Percentiles rank a stretch among this genome's conserved stretches.
These are phyloP conservation scores for Ascocoryne sarcoides DNA, from an alignment of 2,329 filamentous ascomycete species.

Conservation along the genomic window DNA sequence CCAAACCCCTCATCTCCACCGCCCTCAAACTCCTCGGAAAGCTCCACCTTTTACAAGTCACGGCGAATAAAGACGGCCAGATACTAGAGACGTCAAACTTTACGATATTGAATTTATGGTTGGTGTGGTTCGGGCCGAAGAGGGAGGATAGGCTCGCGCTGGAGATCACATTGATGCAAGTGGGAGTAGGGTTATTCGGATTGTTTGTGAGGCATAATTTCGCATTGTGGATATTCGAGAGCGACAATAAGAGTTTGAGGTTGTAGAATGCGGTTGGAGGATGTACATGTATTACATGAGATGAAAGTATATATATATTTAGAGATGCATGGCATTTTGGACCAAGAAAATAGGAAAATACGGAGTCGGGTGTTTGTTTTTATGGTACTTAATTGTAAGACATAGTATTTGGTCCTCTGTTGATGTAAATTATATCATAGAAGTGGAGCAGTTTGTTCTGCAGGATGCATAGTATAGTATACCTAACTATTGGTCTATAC, in stretches of 20 bases:
- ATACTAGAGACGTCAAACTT: slow-evolving; percentile 82
- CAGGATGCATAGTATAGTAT: no score
- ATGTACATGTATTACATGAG: neutral
- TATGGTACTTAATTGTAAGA: no score
- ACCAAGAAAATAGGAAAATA: no score
- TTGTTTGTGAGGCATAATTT: slow-evolving; percentile 79
- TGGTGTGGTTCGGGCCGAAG: slow-evolving; percentile 89
- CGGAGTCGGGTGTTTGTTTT: no score
- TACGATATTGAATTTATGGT: slow-evolving; percentile 90
- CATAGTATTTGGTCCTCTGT: no score
- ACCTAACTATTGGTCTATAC: no score
- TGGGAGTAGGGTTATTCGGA: slow-evolving; percentile 66
- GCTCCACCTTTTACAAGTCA: slow-evolving; percentile 60
- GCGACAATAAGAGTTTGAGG: slow-evolving; percentile 65
- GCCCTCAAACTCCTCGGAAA: slow-evolving; percentile 60
- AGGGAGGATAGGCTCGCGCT: slow-evolving; percentile 75
- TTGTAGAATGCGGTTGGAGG: no score
- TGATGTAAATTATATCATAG: no score
- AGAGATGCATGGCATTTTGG: no score
- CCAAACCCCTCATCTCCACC: slow-evolving; percentile 52
- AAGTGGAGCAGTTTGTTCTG: no score
- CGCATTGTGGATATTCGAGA: slow-evolving; percentile 79
- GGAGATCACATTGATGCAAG: slow-evolving; percentile 75
- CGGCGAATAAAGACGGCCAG: slow-evolving; percentile 55
- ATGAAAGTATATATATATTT: neutral